phyloP scores from a whole-genome alignment of 768 basidiomycete genomes.

The Trametes villosa region DNA sequence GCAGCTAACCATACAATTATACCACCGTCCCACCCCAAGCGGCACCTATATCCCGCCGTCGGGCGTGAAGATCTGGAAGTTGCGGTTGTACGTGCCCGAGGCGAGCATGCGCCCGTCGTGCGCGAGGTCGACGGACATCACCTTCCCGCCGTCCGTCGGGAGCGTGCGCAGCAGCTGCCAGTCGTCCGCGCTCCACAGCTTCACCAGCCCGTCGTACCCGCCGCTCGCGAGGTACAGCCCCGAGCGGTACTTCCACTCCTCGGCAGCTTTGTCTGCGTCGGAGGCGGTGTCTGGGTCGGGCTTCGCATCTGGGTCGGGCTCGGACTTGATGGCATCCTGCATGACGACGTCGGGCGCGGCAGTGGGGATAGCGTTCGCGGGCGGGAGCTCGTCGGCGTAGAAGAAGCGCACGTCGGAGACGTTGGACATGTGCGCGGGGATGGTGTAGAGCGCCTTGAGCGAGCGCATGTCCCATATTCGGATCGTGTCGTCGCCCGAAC shows the following conservation, averaged over 20 bases:
- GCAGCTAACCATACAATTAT: constrained; percentile 13
- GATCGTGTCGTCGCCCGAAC: constrained; percentile 95
- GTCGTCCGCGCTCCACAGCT: constrained; percentile 97
- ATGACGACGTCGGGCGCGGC: constrained; percentile 44
- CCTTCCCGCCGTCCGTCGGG: constrained; percentile 95
- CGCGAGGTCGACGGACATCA: constrained; percentile 96
- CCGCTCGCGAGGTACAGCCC: constrained; percentile 93
- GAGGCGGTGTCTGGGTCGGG: constrained; percentile 19
- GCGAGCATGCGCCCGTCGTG: constrained; percentile 83
- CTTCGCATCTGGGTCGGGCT: constrained; percentile 32
- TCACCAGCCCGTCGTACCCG: constrained; percentile 94
- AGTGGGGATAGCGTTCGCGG: constrained; percentile 30
- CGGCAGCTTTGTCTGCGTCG: constrained; percentile 42
- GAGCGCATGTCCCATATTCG: constrained; percentile 99
- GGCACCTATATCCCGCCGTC: constrained; percentile 45
- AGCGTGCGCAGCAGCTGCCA: constrained; percentile 92
- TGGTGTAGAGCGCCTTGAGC: constrained; percentile 90
- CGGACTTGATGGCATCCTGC: constrained; percentile 48
- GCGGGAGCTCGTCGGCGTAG: constrained; percentile 61
- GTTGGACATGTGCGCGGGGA: constrained; percentile 94
- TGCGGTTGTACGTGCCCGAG: constrained; percentile 90
- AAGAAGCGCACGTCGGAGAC: constrained; percentile 97
- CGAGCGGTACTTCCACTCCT: constrained; percentile 81
- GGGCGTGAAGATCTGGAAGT: constrained; percentile 91
- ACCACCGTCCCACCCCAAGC: neutral